Base-by-base conservation (phyloP, 1,284 basidiomycete species). In the Wallemia mellicola region DNA sequence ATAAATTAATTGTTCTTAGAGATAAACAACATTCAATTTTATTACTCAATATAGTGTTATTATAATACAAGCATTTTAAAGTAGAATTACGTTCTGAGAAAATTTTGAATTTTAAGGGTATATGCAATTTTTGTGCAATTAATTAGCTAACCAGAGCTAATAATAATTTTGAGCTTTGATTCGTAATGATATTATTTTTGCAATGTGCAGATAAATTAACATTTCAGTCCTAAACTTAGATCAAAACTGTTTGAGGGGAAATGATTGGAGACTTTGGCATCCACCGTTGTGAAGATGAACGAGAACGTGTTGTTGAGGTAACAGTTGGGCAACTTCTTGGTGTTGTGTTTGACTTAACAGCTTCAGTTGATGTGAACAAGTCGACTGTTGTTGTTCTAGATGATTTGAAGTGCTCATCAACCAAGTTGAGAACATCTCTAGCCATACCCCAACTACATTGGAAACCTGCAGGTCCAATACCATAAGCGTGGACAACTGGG, bases 361-460 rank as follows among this genome's bases (percentile, higher is more conserved):
- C 3, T 11, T 48, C 38, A 5, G 38, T 48, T 11, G 38, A 11
- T 11, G 38, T n/a, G 19, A 48, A 3, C 38, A 48, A 17, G 5
- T 48, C 38, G 14, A 48, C 14, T 22, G 38, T 17, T 11, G 14
- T 48, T 15, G 38, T 22, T n/a, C n/a, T n/a, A n/a, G n/a, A n/a
- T 22, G 25, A n/a, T n/a, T 60, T 60, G 60, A 59, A 55, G 57
- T 58, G 62, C 22, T 58, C 19, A 19, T 64, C 66, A 2, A 62
- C 63, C 48, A 66, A 59, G 25, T 63, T 62, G 9, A 59, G 62
- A 1, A 66, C 67, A 32, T 67, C 63, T 27, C 65, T 59, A 0
- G 67, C 67, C 56, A 68, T 67, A 0, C 67, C 67, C 58, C 67
- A 65, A 27, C 61, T 62, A 1, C 64, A 61, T 61, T 68, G 67